These are phyloP conservation scores for Fusarium penzigii DNA, from an alignment of 2,329 filamentous ascomycete species.

Conservation along the genomic window DNA sequence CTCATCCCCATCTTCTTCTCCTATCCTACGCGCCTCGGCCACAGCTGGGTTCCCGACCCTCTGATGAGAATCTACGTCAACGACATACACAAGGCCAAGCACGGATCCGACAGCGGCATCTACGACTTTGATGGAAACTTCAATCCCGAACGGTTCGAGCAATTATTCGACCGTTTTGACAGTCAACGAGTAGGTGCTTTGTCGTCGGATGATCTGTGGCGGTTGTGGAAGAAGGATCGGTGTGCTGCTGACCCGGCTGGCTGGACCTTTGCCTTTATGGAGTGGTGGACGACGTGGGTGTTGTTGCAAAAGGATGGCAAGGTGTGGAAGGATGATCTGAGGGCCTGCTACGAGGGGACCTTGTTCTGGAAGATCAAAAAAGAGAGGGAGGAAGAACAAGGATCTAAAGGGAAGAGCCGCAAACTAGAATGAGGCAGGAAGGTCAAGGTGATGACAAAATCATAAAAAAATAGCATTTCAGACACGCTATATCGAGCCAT, in stretches of 20 bases:
- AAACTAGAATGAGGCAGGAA: constrained; percentile 8
- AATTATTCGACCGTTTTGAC: constrained; percentile 50
- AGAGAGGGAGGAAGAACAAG: constrained; percentile 1
- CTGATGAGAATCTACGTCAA: constrained; percentile 40
- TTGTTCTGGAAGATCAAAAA: constrained; percentile 23
- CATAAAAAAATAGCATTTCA: no score
- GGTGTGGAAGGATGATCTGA: constrained; percentile 56
- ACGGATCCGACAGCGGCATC: constrained; percentile 47
- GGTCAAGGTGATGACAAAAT: no score
- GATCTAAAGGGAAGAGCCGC: not conserved
- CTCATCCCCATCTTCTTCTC: constrained; percentile 47
- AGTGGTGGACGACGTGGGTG: constrained; percentile 47
- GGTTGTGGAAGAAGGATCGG: constrained; percentile 41
- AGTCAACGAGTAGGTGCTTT: constrained; percentile 37
- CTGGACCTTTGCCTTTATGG: constrained; percentile 21
- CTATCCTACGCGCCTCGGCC: constrained; percentile 40
- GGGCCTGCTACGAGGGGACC: constrained; percentile 25
- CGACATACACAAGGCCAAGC: constrained; percentile 45
- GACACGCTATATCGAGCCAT: no score
- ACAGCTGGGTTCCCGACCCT: constrained; percentile 40
- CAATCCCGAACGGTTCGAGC: constrained; percentile 49
- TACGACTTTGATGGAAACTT: constrained; percentile 52
- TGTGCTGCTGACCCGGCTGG: constrained; percentile 23
- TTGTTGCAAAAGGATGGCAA: constrained; percentile 54
- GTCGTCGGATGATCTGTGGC: constrained; percentile 36